Base-by-base conservation (phyloP, 2,329 filamentous ascomycete species). In the Pseudogymnoascus sp. region DNA sequence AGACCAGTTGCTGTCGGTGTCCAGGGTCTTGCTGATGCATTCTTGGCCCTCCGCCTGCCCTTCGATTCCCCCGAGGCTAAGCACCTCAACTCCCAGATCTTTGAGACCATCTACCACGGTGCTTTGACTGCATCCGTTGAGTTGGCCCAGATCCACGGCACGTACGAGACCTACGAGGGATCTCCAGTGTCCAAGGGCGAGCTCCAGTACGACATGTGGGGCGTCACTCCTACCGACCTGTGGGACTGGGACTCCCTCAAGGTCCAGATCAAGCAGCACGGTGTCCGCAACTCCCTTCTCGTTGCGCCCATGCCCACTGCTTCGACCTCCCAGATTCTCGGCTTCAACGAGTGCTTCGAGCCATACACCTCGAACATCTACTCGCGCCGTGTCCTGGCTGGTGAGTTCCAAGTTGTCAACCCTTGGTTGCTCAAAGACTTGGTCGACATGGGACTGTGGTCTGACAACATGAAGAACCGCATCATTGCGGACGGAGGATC, bases 351-450 rank as follows among this genome's bases (percentile, higher is more conserved):
- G 79, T 99, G 94, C 82, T 99, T 99, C 74, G 94, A 99, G 82
- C 94, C 94, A 40, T 99, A 99, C 80, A 99, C 94, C 4, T 97
- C 93, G 69, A 99, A 99, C 83, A 99, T 99, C 76, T 99, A 99
- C 82, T 96, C 93, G 69, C 93, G 94, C 66, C 93, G 94, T 82
- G 94, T 99, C 62, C 82, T 99, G 70, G 94, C 94, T 68, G 94
- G 94, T 70, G 94, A 99, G 76, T 99, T 99, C 86, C 94, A 99
- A 79, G 91, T 99, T 61, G 94, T 99, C 75, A 99, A 99, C 81
- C 94, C 94, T 60, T 99, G 94, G 94, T 79, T 99, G 65, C 85
- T 99, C 64, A 97, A 96, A 82, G 94, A 99, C 71, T 86, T 99
- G 31, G 94, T 99, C 68, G 94, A 99, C 73, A 90, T 97, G 80